These are phyloP conservation scores for Kazachstania viticola DNA, from an alignment of 805 yeast species.

Conservation along the genomic window DNA sequence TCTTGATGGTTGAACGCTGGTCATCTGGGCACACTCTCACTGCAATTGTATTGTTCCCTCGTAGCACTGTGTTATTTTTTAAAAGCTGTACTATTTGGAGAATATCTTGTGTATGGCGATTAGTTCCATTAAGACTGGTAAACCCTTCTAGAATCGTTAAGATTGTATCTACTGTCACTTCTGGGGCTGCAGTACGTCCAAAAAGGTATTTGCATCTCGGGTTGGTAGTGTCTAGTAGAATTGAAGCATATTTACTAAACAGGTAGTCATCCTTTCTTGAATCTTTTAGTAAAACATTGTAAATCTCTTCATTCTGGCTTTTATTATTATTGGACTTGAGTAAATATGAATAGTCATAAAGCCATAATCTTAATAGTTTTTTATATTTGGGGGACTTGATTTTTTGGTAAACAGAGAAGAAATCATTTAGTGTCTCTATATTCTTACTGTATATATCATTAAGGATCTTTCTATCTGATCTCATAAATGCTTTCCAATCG, in stretches of 20 bases:
- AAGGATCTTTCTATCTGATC: constrained; percentile 9
- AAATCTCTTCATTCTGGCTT: constrained; percentile 11
- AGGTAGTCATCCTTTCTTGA: constrained; percentile 8
- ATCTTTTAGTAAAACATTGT: constrained; percentile 13
- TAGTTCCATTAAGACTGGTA: too few species aligned
- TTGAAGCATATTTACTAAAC: constrained; percentile 16
- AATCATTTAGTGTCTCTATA: constrained; percentile 15
- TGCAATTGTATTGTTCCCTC: too few species aligned
- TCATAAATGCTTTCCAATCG: constrained; percentile 18
- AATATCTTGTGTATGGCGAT: too few species aligned
- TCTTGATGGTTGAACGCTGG: too few species aligned
- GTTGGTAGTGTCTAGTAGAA: constrained; percentile 13
- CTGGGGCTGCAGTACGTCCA: not conserved
- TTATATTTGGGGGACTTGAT: constrained; percentile 7
- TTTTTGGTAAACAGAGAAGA: constrained; percentile 13
- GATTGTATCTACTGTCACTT: too few species aligned
- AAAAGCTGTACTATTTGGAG: too few species aligned
- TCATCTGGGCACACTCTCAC: too few species aligned
- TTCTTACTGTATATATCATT: constrained; percentile 11
- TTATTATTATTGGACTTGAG: constrained; percentile 3
- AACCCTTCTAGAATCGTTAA: too few species aligned
- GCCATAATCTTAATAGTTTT: constrained; percentile 19
- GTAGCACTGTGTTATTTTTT: too few species aligned
- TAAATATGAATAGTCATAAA: constrained; percentile 16
- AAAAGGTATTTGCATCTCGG: constrained; percentile 4